Conservation (phyloP, 2,329 filamentous ascomycete genomes). For the Nectriaceae sp. region DNA sequence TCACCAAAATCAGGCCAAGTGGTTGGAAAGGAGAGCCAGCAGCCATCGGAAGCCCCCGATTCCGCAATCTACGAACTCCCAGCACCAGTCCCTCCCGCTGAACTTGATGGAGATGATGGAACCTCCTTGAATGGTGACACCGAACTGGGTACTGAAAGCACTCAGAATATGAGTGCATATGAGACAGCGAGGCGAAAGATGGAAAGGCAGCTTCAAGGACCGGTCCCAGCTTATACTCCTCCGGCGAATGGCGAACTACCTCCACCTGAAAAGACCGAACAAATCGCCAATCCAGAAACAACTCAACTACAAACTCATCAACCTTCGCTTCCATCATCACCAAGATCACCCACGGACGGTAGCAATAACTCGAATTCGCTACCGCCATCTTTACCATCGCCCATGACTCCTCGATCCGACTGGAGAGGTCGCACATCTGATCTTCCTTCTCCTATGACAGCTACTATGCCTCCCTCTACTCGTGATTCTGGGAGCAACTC, state of each 20-base stretch:
- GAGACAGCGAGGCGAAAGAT: constrained; percentile 53
- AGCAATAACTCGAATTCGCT: constrained; percentile 35
- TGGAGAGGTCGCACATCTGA: constrained; percentile 41
- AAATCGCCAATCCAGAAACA: constrained; percentile 22
- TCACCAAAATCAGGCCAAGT: constrained; percentile 25
- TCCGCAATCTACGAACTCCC: constrained; percentile 56
- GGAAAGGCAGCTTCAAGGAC: constrained; percentile 52
- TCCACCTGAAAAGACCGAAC: constrained; percentile 32
- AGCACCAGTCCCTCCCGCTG: constrained; percentile 46
- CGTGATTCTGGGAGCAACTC: constrained; percentile 12
- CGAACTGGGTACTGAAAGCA: constrained; percentile 43
- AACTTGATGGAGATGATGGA: constrained; percentile 49
- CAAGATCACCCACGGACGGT: constrained; percentile 19
- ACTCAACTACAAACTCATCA: constrained; percentile 14
- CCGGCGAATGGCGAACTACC: constrained; percentile 30
- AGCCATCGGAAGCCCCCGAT: constrained; percentile 38
- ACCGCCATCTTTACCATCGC: constrained; percentile 48
- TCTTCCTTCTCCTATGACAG: constrained; percentile 44
- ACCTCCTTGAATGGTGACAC: constrained; percentile 40
- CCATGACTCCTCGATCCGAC: constrained; percentile 49
- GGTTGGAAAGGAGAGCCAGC: constrained; percentile 21
- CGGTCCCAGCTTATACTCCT: constrained; percentile 51
- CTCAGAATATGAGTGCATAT: constrained; percentile 47
- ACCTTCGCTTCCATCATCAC: constrained; percentile 20
- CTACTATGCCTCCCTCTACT: constrained; percentile 29